Base-by-base conservation (phyloP, 1,139 yeast genomes). In the Groenewaldozyma sp. region DNA sequence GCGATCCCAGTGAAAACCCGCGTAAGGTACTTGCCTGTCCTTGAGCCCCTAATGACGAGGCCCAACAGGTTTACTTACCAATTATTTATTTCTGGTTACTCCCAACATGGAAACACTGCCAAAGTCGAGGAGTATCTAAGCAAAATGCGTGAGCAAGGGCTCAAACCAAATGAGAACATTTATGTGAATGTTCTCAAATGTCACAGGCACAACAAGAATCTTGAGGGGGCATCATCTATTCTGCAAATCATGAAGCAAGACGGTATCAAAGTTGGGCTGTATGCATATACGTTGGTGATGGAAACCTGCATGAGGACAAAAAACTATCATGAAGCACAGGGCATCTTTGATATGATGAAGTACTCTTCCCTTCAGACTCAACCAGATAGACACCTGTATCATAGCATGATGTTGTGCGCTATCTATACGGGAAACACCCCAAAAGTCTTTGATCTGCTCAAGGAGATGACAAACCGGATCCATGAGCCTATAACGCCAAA, bases 331-430 rank as follows among this genome's bases (percentile, higher is more conserved):
- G 77, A 56, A 47, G 95, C 95, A 0, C 72, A 74, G 42, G 76
- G 78, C 38, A 67, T 83, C 1, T 91, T 91, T 57, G 91, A 82
- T 51, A 75, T 86, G 47, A 79, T 91, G 87, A 88, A 86, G 57
- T 88, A 83, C 56, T 60, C 81, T 46, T 76, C 93, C 0, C 55
- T 67, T 4, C 61, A 64, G 24, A 74, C 84, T 2, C 72, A 73
- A 39, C 96, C 97, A 0, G 81, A 77, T 37, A 56, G 74, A 0
- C 61, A 65, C 17, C 75, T 86, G 1, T 91, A 86, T 58, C 78
- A 79, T 44, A 74, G 82, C 13, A 73, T 87, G 62, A 72, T 88
- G 18, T 69, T 76, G 6, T 68, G 86, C 1, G 76, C 84, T 44
- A 73, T 78, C 3, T 72, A 73, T 47, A 70, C 74, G 42, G 67